phyloP scores from a whole-genome alignment of 2,329 filamentous ascomycete genomes.

The Cercospora brassicicola region DNA sequence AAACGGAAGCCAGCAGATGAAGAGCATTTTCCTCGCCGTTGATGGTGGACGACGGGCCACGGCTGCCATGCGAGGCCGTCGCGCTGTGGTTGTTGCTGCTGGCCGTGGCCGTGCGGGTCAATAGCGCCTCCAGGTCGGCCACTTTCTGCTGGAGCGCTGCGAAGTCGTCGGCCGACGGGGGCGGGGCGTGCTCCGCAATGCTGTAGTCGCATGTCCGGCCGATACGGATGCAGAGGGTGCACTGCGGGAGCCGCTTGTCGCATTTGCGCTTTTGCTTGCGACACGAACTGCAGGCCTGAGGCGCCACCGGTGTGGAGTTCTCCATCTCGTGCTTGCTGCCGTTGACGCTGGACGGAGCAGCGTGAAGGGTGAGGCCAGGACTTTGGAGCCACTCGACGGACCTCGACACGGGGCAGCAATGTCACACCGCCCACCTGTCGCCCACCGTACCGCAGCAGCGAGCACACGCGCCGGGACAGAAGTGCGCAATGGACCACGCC shows the following conservation, averaged over 20 bases:
- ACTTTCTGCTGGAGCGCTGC: no score
- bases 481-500: background rate
- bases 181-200: no score
- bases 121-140: no score
- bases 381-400: background rate
- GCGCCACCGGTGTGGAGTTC: conserved; percentile 26
- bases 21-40: no score
- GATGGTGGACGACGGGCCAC: no score
- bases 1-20: no score
- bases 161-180: no score
- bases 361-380: background rate
- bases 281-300: conserved; percentile 49
- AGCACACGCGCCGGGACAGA: conserved; percentile 1
- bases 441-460: background rate
- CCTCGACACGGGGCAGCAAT: background rate
- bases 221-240: conserved; percentile 45
- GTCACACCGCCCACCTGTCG: conserved; percentile 1
- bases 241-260: conserved; percentile 53
- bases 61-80: no score
- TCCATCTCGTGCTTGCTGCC: background rate
- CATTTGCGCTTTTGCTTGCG: conserved; percentile 55
- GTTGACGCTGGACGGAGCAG: background rate
- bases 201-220: no score
- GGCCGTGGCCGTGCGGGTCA: no score
- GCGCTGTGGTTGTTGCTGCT: no score